phyloP scores from a whole-genome alignment of 768 basidiomycete species.

The Rhodotorula diobovata region DNA sequence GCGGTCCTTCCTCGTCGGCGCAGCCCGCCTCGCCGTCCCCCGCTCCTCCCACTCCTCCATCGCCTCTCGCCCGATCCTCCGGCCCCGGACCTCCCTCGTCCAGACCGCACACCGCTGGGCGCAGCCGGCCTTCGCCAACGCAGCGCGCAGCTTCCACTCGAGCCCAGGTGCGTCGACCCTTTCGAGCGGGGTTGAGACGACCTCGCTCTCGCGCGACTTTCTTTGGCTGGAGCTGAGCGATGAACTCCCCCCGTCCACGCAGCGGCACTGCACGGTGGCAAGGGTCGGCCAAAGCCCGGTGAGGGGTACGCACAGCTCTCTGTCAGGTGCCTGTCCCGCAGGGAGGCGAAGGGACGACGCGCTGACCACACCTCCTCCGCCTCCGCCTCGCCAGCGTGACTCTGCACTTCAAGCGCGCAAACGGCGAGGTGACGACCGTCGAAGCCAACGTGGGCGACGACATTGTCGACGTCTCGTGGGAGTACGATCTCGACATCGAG shows the following conservation, averaged over 20 bases:
- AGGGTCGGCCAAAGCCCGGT: conserved; percentile 63
- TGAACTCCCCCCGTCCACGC: background rate
- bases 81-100: background rate
- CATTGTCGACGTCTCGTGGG: conserved; percentile 81
- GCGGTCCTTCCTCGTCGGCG: background rate
- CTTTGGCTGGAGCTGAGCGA: background rate
- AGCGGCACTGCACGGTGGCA: conserved; percentile 52
- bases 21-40: background rate
- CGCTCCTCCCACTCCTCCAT: background rate
- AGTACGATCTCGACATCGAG: conserved; percentile 92
- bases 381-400: conserved; percentile 61
- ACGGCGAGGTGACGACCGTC: conserved; percentile 74
- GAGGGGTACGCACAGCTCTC: conserved; percentile 55
- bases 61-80: background rate
- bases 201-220: background rate
- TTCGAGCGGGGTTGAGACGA: too few relatives aligned
- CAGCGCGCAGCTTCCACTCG: conserved; percentile 5
- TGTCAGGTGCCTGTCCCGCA: background rate
- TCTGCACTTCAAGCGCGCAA: conserved; percentile 82
- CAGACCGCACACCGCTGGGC: background rate
- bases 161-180: background rate
- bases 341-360: background rate
- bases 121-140: background rate
- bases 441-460: conserved; percentile 94
- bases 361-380: background rate